Base-by-base conservation (phyloP, 2,329 filamentous ascomycete genomes). In the Beauveria australis region DNA sequence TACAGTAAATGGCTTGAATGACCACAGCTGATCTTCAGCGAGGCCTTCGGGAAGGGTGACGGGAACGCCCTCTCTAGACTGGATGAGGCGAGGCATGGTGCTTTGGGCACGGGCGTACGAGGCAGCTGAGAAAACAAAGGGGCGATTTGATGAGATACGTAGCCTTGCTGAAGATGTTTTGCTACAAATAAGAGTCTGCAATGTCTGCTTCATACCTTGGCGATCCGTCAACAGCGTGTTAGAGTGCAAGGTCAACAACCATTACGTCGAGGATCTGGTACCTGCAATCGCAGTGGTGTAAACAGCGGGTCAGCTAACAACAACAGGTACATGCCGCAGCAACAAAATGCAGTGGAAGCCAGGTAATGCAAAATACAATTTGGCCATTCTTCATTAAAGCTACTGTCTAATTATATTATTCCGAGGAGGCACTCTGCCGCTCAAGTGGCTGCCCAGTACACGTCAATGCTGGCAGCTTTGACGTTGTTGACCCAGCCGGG, bases 361-460 rank as follows among this genome's bases (percentile, higher is more conserved):
- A 37, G 12, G 33, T 37, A 37, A 37, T 37, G 33, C 33, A 14
- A 6, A 26, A 18, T n/a, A n/a, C 3, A 49, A 58, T 43, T 41
- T 40, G 5, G 16, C 26, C 37, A 44, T 54, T 43, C 22, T 28
- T 58, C 46, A 41, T 58, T 47, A 56, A 56, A n/a, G 6, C 22
- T 51, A 30, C 28, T 49, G 12, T 33, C 24, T 43, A 24, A 22
- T 26, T 18, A 26, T 33, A 40, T 10, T 46, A n/a, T 59, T 44
- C 37, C 12, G 18, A 28, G 5, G 1, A 30, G 18, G 9, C 46
- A 33, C 5, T 22, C 8, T 22, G 26, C 9, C 18, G 1, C 33
- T 53, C 48, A 60, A 41, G 41, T 53, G 47, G 83, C 63, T 70
- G 82, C 80, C 81, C 82, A 87, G 66, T 83, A 86, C 28, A 87